Percentiles rank a stretch among this genome's conserved stretches.
Conservation (phyloP, 2,329 filamentous ascomycete genomes). For the Tolypocladium tropicale region DNA sequence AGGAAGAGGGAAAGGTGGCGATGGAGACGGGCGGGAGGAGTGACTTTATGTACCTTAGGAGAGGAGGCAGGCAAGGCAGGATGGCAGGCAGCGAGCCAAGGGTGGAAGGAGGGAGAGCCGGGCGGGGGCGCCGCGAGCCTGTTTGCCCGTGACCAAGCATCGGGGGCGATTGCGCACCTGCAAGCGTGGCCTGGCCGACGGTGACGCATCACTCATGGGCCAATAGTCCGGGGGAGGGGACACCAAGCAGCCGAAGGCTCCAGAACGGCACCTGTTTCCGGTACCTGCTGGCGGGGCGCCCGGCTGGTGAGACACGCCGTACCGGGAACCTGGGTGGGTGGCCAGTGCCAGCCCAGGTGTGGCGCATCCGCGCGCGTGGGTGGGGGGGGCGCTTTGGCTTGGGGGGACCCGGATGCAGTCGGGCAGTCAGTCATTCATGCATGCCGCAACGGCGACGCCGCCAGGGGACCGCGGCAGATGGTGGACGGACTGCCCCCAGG, state of each 20-base stretch:
- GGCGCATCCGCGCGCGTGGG: background rate
- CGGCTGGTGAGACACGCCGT: slow-evolving; percentile 5
- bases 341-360: background rate
- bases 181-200: slow-evolving; percentile 7
- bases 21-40: slow-evolving; percentile 11
- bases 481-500: background rate
- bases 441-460: background rate
- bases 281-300: slow-evolving; percentile 10
- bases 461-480: background rate
- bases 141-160: slow-evolving; percentile 14
- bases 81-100: slow-evolving; percentile 6
- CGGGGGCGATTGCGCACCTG: slow-evolving; percentile 11
- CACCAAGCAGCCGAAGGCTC: slow-evolving; percentile 31
- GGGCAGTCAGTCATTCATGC: too few relatives aligned
- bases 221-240: slow-evolving; percentile 12
- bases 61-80: slow-evolving; percentile 8
- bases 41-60: slow-evolving; percentile 24
- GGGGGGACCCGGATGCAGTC: slow-evolving; percentile 3
- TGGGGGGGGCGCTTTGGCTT: too few relatives aligned
- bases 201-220: slow-evolving; percentile 26
- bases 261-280: slow-evolving; percentile 19
- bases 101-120: slow-evolving; percentile 7
- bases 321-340: slow-evolving; percentile 6
- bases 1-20: slow-evolving; percentile 5
- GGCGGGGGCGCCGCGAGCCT: slow-evolving; percentile 21